Evolutionary conservation across 805 yeast species (phyloP).

Genomic region (Lipomyces yamadae): DNA sequence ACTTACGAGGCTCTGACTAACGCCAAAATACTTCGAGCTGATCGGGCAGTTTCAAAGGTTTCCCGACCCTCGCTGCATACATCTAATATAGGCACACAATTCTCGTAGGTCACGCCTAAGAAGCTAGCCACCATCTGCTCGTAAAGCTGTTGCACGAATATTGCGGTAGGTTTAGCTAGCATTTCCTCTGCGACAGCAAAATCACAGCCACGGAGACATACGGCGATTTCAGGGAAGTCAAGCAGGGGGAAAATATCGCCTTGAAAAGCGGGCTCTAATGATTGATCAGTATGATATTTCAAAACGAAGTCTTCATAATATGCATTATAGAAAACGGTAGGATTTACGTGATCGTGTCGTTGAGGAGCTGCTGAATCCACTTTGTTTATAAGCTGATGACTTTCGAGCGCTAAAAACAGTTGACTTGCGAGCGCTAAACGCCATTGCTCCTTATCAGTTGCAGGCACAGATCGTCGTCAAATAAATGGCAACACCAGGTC

Average conservation of each 20-base stretch:
- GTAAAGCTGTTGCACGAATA: constrained; percentile 58
- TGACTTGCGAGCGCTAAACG: constrained; percentile 36
- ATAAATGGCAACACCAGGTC: neutral
- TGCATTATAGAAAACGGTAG: neutral
- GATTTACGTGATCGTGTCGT: constrained; percentile 34
- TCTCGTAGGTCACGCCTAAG: constrained; percentile 55
- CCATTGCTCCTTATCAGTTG: constrained; percentile 8
- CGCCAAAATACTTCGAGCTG: constrained; percentile 35
- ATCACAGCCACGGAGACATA: constrained; percentile 65
- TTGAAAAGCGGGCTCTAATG: constrained; percentile 30
- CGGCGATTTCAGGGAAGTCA: constrained; percentile 62
- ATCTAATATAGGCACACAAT: constrained; percentile 40
- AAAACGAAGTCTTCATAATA: neutral
- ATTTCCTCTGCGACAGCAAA: constrained; percentile 65
- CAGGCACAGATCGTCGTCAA: neutral
- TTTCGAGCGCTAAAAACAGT: constrained; percentile 34
- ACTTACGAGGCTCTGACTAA: constrained; percentile 31
- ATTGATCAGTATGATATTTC: neutral
- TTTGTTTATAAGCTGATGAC: constrained; percentile 30
- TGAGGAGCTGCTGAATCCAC: constrained; percentile 25
- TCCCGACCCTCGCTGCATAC: constrained; percentile 46
- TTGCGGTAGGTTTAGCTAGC: constrained; percentile 61
- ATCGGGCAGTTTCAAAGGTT: constrained; percentile 34
- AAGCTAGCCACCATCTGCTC: constrained; percentile 67
- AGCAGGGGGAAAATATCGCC: constrained; percentile 58